Conservation (phyloP, 805 yeast genomes). For the Metschnikowia shivogae region DNA sequence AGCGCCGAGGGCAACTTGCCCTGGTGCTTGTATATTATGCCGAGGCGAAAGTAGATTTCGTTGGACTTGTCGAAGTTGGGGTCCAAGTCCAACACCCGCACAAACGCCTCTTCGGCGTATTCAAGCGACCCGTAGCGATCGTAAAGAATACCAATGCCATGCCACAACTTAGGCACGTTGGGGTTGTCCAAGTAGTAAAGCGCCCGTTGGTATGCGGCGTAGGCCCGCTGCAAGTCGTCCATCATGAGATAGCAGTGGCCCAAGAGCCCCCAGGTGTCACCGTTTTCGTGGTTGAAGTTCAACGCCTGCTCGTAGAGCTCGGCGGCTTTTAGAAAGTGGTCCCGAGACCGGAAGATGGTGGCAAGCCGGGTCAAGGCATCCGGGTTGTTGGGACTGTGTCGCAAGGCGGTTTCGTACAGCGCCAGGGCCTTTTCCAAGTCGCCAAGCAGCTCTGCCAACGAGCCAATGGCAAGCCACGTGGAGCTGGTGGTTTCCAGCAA, state of each 20-base stretch:
- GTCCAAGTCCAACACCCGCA: conserved; percentile 90
- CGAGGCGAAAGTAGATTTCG: conserved; percentile 93
- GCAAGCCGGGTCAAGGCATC: conserved; percentile 84
- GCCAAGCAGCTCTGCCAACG: conserved; percentile 83
- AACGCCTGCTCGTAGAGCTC: conserved; percentile 88
- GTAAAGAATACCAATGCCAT: conserved; percentile 94
- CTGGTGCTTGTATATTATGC: conserved; percentile 95
- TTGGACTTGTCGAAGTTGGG: conserved; percentile 94
- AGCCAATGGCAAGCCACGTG: conserved; percentile 87
- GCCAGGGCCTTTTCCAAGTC: conserved; percentile 85
- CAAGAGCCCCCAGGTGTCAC: conserved; percentile 94
- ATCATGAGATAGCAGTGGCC: conserved; percentile 97
- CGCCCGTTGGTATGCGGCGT: conserved; percentile 95
- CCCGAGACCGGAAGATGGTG: conserved; percentile 81
- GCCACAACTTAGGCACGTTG: conserved; percentile 96
- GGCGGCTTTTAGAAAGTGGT: conserved; percentile 90
- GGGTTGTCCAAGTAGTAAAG: conserved; percentile 86
- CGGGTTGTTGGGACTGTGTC: conserved; percentile 81
- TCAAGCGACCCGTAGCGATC: conserved; percentile 95
- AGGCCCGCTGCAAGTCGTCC: conserved; percentile 93
- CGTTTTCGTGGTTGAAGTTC: conserved; percentile 76
- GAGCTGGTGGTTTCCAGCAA: conserved; percentile 58
- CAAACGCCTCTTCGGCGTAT: conserved; percentile 98
- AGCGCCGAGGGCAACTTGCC: conserved; percentile 79
- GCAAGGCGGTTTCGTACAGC: conserved; percentile 82